Evolutionary conservation across 2,329 filamentous ascomycete species (phyloP), one percentile per base, ranked within the genome.

Genomic region (Fusarium sp.): DNA sequence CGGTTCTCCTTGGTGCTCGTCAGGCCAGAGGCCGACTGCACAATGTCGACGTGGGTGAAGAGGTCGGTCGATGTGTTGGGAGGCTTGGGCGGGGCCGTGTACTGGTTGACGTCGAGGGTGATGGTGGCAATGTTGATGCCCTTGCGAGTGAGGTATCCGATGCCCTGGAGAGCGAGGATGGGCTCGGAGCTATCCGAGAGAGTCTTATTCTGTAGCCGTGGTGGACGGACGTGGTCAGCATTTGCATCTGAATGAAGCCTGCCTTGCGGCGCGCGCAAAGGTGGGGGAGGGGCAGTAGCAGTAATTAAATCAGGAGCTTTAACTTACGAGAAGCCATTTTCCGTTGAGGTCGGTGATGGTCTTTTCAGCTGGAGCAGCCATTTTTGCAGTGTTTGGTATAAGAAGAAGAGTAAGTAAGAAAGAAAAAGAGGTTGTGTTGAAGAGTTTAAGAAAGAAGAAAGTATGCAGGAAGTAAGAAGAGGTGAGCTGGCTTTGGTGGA

Each of bases 121-220:
- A 97, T 81, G 49, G 88, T 90, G 31, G 92, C 91, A 31, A 89
- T 78, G 72, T 83, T 80, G 78, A 96, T 88, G 65, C 86, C 88
- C 82, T 90, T 93, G 80, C 93, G 92, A 54, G 86, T 85, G 55
- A 94, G 73, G 86, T 87, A 95, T 79, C 87, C 83, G 65, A 93
- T 83, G 76, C 90, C 90, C 84, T 93, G 91, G 74, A 95, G 85
- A 54, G 85, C 77, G 63, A 97, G 89, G 67, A 91, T 86, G 1
- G 88, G 83, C 65, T 93, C 91, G 51, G 89, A 82, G 70, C 85
- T 81, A 79, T 91, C 89, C 64, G 91, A 93, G 72, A 93, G 83
- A 67, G 82, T 81, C 78, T 91, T 91, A 85, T 96, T 94, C 92
- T 95, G 58, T 55, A 16, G 54, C 44, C 16, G n/a, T n/a, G 36